Conservation (phyloP, 768 basidiomycete species). For the Infundibulicybe gibba region DNA sequence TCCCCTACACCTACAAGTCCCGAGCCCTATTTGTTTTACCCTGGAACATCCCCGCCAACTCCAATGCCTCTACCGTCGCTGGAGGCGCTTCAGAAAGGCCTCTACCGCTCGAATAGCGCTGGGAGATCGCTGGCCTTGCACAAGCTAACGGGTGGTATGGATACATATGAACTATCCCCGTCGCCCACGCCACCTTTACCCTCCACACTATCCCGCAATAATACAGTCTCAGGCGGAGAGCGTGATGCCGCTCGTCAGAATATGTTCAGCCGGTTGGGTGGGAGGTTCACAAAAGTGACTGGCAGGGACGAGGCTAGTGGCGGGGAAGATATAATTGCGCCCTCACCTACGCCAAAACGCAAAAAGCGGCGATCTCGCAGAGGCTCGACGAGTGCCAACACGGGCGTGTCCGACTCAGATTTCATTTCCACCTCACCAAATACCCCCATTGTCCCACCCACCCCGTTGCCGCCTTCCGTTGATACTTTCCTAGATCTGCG, state of each 20-base stretch:
- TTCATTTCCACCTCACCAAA: conserved; percentile 48
- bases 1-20: conserved; percentile 53
- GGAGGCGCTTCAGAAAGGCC: conserved; percentile 71
- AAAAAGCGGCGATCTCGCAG: conserved; percentile 55
- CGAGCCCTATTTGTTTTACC: conserved; percentile 55
- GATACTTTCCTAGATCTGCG: conserved; percentile 35
- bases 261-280: conserved; percentile 62
- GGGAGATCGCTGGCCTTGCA: conserved; percentile 77
- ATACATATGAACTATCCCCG: conserved; percentile 60
- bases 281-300: conserved; percentile 52
- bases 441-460: conserved; percentile 55
- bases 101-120: conserved; percentile 92
- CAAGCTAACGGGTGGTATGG: conserved; percentile 77
- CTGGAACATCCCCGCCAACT: conserved; percentile 63
- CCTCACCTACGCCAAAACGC: conserved; percentile 50
- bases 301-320: conserved; percentile 63
- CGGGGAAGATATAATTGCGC: conserved; percentile 46
- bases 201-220: conserved; percentile 57
- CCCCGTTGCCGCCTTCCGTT: conserved; percentile 42
- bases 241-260: conserved; percentile 68
- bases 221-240: conserved; percentile 82
- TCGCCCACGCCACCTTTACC: conserved; percentile 46
- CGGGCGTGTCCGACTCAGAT: conserved; percentile 52
- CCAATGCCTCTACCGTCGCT: conserved; percentile 67
- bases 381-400: conserved; percentile 37